Percentiles rank a stretch among this genome's conserved stretches.
phyloP scores from a whole-genome alignment of 108 stramenopile genomes.

The Pseudonitzschia multiseries region DNA sequence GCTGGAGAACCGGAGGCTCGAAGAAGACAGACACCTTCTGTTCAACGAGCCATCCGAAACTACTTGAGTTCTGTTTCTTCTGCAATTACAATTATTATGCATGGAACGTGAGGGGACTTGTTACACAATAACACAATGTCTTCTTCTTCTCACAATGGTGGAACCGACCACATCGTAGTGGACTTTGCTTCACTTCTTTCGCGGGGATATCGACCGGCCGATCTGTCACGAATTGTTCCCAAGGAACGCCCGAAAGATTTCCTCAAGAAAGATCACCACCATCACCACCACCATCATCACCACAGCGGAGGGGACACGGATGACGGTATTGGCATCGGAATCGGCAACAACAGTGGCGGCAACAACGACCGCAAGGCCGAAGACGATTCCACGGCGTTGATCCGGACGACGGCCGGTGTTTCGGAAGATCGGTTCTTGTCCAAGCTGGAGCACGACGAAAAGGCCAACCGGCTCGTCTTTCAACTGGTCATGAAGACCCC shows the following conservation, averaged over 20 bases:
- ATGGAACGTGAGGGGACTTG: no score
- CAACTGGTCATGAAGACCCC: slow-evolving; percentile 46
- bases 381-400: not conserved
- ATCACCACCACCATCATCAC: slow-evolving; percentile 17
- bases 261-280: slow-evolving; percentile 21
- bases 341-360: not conserved
- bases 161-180: not conserved
- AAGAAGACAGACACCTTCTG: no score
- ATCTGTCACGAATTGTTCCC: slow-evolving; percentile 37
- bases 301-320: no score
- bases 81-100: no score
- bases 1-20: no score
- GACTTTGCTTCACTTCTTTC: slow-evolving; percentile 55
- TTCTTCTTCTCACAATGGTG: slow-evolving; percentile 3
- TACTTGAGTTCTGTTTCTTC: no score
- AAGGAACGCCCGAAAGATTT: slow-evolving; percentile 20
- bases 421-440: slow-evolving; percentile 1
- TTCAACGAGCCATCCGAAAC: no score
- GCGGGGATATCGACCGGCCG: slow-evolving; percentile 44
- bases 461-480: slow-evolving; percentile 39
- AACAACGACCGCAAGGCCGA: slow-evolving; percentile 1
- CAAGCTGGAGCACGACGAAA: slow-evolving; percentile 35
- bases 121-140: not conserved
- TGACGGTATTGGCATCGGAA: no score
- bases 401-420: slow-evolving; percentile 2